Percentiles rank a stretch among this genome's conserved stretches.
Conservation (phyloP, 768 basidiomycete genomes). For the Suillus plorans region DNA sequence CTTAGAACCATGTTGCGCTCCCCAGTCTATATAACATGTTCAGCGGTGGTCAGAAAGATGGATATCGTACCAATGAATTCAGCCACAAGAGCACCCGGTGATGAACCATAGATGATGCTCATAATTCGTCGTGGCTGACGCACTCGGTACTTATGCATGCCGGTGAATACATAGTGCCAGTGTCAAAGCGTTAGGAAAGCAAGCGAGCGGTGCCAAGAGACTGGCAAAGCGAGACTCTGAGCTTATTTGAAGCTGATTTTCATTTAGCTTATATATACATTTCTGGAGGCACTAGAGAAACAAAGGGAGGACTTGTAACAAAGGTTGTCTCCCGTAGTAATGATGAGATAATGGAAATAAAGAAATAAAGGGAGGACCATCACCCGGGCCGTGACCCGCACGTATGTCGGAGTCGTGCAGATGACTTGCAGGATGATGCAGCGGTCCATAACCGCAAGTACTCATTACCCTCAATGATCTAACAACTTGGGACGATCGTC, state of each 20-base stretch:
- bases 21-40: not conserved
- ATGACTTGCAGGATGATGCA: too few relatives aligned
- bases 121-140: not conserved
- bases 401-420: not conserved
- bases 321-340: not conserved
- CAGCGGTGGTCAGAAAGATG: not conserved
- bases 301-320: not conserved
- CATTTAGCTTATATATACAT: not conserved
- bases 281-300: not conserved
- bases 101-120: not conserved
- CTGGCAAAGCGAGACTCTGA: not conserved
- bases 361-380: not conserved
- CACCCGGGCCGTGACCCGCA: not conserved
- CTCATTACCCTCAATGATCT: too few relatives aligned
- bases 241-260: not conserved
- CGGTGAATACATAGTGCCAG: not conserved
- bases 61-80: not conserved
- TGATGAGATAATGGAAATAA: not conserved
- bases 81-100: not conserved
- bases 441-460: too few relatives aligned
- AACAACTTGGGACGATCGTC: too few relatives aligned
- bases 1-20: not conserved
- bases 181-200: not conserved
- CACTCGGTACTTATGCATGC: not conserved
- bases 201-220: not conserved